Percentiles rank a stretch among this genome's conserved stretches.
Evolutionary conservation across 192 early-diverging fungal genomes (phyloP).

Genomic region (Entophlyctis helioformis): DNA sequence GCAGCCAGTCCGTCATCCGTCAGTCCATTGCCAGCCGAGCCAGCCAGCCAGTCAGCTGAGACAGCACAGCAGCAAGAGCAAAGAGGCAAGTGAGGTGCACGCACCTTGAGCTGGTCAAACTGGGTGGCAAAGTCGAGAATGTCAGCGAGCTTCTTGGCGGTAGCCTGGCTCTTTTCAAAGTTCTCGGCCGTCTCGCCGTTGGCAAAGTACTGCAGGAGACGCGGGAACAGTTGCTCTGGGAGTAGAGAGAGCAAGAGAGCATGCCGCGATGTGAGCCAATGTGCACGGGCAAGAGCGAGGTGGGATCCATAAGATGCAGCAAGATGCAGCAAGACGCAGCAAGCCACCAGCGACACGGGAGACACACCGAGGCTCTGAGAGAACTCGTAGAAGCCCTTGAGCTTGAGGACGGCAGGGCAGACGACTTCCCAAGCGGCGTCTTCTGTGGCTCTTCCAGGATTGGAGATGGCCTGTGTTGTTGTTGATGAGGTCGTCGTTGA

Average conservation of each 20-base stretch:
- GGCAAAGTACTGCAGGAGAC: constrained; percentile 27
- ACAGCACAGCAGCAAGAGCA: background rate
- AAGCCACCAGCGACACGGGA: background rate
- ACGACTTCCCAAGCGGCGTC: constrained; percentile 79
- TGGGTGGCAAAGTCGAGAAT: constrained; percentile 78
- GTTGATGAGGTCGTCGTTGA: too few relatives aligned
- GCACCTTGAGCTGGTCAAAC: constrained; percentile 88
- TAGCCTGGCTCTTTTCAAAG: constrained; percentile 62
- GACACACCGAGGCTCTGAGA: constrained; percentile 59
- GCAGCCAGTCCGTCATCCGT: too few relatives aligned
- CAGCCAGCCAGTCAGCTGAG: background rate
- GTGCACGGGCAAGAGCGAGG: background rate
- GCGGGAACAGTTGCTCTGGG: constrained; percentile 28
- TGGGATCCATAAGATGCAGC: background rate
- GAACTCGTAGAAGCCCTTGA: constrained; percentile 74
- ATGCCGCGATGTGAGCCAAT: too few relatives aligned
- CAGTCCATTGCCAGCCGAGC: too few relatives aligned
- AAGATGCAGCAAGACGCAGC: too few relatives aligned
- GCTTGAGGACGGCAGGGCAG: constrained; percentile 62
- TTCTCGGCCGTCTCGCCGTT: constrained; percentile 42
- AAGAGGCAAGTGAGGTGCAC: too few relatives aligned
- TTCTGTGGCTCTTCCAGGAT: constrained; percentile 74
- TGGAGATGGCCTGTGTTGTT: constrained; percentile 80
- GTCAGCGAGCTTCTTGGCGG: constrained; percentile 69
- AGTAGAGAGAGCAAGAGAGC: background rate